Conservation (phyloP, 2,329 filamentous ascomycete species). For the Fusarium succisae region DNA sequence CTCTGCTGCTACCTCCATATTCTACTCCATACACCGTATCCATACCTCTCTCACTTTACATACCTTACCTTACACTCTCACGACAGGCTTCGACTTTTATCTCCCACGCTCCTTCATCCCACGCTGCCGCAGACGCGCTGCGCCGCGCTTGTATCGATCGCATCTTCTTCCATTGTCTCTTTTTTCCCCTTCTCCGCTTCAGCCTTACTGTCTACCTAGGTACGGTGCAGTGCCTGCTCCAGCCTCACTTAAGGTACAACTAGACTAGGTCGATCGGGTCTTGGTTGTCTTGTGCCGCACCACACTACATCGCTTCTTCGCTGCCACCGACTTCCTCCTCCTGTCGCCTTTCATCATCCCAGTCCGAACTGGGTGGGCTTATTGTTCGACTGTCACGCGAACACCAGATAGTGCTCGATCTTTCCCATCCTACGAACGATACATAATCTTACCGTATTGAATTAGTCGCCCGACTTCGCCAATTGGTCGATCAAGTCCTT, state of each 20-base stretch:
- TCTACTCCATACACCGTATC: slow-evolving; percentile 21
- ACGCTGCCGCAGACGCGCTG: slow-evolving; percentile 39
- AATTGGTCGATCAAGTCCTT: slow-evolving; percentile 43
- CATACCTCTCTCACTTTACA: slow-evolving; percentile 30
- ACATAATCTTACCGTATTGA: slow-evolving; percentile 19
- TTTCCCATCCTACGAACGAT: slow-evolving; percentile 27
- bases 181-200: slow-evolving; percentile 30
- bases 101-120: slow-evolving; percentile 43
- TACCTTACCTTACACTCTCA: slow-evolving; percentile 28
- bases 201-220: slow-evolving; percentile 25
- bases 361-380: slow-evolving; percentile 36
- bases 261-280: slow-evolving; percentile 22
- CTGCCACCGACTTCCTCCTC: slow-evolving; percentile 41
- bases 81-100: slow-evolving; percentile 44
- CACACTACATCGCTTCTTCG: slow-evolving; percentile 38
- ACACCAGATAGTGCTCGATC: slow-evolving; percentile 33
- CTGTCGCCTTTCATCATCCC: slow-evolving; percentile 29
- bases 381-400: slow-evolving; percentile 44
- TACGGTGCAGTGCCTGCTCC: slow-evolving; percentile 32
- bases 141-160: slow-evolving; percentile 37
- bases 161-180: slow-evolving; percentile 32
- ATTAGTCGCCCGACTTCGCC: slow-evolving; percentile 23
- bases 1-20: slow-evolving; percentile 24
- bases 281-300: slow-evolving; percentile 39
- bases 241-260: slow-evolving; percentile 33